Evolutionary conservation across 306 rosid genomes (phyloP).

Genomic region (Biancaea sappan): DNA sequence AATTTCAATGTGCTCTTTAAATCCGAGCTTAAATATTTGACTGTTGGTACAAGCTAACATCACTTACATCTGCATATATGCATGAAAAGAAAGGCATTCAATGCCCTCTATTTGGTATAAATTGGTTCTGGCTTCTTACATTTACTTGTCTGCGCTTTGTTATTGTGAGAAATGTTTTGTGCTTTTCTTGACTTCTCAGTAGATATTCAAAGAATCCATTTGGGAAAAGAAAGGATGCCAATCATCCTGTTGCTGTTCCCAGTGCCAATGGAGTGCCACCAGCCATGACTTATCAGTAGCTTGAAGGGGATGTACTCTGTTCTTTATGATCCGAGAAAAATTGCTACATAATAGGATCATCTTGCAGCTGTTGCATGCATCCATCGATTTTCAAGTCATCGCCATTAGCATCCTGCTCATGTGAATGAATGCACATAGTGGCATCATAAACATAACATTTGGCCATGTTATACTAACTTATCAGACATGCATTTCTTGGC

Average conservation of each 20-base stretch:
- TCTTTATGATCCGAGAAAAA: constrained; percentile 75
- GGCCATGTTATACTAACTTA: constrained; percentile 62
- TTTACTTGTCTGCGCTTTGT: neutral
- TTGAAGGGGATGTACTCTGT: constrained; percentile 98
- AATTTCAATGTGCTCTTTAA: no score
- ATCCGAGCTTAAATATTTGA: no score
- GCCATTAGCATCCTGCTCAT: constrained; percentile 84
- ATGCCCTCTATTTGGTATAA: constrained; percentile 2
- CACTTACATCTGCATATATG: no score
- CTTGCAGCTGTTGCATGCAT: constrained; percentile 98
- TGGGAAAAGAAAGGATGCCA: constrained; percentile 84
- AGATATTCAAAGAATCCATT: constrained; percentile 96
- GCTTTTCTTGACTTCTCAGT: constrained; percentile 60
- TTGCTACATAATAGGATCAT: constrained; percentile 92
- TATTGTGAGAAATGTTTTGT: constrained; percentile 16
- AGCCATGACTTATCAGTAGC: constrained; percentile 81
- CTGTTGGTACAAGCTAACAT: no score
- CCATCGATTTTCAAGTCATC: constrained; percentile 96
- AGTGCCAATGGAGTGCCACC: constrained; percentile 72
- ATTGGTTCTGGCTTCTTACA: neutral
- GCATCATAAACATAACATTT: constrained; percentile 85
- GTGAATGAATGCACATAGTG: constrained; percentile 76
- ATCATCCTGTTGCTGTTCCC: constrained; percentile 50
- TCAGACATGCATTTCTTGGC: constrained; percentile 77
- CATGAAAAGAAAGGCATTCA: no score